These are phyloP conservation scores for Sporothrix brunneoviolacea DNA, from an alignment of 2,329 filamentous ascomycete genomes.

Conservation along the genomic window DNA sequence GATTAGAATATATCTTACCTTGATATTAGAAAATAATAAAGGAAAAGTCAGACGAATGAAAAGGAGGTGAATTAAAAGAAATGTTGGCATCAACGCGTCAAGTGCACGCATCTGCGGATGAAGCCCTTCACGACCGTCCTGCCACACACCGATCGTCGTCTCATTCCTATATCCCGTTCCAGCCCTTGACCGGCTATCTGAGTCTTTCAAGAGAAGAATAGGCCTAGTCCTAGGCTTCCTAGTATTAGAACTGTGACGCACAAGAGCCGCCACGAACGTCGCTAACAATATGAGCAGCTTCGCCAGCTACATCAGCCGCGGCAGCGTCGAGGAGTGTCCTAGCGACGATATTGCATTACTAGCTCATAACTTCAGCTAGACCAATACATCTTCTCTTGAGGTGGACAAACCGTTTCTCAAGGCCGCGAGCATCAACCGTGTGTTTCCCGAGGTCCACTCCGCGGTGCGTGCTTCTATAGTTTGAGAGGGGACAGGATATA, in stretches of 20 bases:
- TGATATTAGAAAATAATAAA: too few relatives aligned
- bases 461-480: too few relatives aligned
- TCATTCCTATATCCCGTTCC: conserved; percentile 42
- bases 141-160: conserved; percentile 38
- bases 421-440: conserved; percentile 52
- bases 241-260: conserved; percentile 10
- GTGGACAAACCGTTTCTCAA: conserved; percentile 48
- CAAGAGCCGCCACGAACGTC: conserved; percentile 20
- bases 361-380: conserved; percentile 21
- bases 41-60: too few relatives aligned
- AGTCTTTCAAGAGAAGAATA: conserved; percentile 16
- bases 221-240: conserved; percentile 2
- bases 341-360: conserved; percentile 23
- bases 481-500: too few relatives aligned
- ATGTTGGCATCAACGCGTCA: too few relatives aligned
- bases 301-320: conserved; percentile 1
- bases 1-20: too few relatives aligned
- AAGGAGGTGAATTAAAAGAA: too few relatives aligned
- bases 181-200: conserved; percentile 41
- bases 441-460: conserved; percentile 59
- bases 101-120: conserved; percentile 24
- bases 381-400: neutral
- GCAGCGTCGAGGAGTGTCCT: neutral
- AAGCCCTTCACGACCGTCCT: conserved; percentile 18
- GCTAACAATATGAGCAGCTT: conserved; percentile 9